Evolutionary conservation across 108 stramenopile genomes (phyloP).

Genomic region (Discostella stelligeroides): DNA sequence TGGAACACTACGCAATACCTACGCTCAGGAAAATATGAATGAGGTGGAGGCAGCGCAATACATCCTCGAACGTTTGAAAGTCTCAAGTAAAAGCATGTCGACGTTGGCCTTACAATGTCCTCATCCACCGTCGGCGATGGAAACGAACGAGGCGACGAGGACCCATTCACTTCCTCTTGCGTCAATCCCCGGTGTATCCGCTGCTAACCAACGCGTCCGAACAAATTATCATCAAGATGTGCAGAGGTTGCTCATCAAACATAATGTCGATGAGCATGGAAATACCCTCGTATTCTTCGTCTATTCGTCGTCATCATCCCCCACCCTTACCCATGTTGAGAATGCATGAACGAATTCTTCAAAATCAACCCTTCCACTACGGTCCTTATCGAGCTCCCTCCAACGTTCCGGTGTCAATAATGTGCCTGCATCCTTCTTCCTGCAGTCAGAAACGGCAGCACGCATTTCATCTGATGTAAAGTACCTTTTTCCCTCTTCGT

Average conservation of each 20-base stretch:
- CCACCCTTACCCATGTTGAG: slow-evolving; percentile 47
- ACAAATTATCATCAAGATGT: slow-evolving; percentile 15
- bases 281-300: slow-evolving; percentile 29
- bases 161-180: slow-evolving; percentile 2
- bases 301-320: slow-evolving; percentile 45
- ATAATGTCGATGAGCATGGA: slow-evolving; percentile 77
- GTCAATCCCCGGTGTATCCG: slow-evolving; percentile 1
- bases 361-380: slow-evolving; percentile 47
- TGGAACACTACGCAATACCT: slow-evolving; percentile 44
- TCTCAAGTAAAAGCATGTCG: slow-evolving; percentile 47
- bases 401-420: slow-evolving; percentile 50
- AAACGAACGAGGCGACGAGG: slow-evolving; percentile 1
- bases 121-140: slow-evolving; percentile 47
- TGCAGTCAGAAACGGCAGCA: slow-evolving; percentile 26
- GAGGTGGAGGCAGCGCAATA: slow-evolving; percentile 60
- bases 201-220: slow-evolving; percentile 14
- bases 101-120: slow-evolving; percentile 49
- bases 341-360: slow-evolving; percentile 53
- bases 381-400: slow-evolving; percentile 48
- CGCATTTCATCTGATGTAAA: slow-evolving; percentile 56
- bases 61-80: slow-evolving; percentile 43
- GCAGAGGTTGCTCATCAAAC: slow-evolving; percentile 15
- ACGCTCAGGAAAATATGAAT: slow-evolving; percentile 46
- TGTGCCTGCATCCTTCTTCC: slow-evolving; percentile 46
- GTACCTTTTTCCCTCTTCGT: slow-evolving; percentile 48